Base-by-base conservation (phyloP, 2,329 filamentous ascomycete genomes). In the Hypoxylon sp. region DNA sequence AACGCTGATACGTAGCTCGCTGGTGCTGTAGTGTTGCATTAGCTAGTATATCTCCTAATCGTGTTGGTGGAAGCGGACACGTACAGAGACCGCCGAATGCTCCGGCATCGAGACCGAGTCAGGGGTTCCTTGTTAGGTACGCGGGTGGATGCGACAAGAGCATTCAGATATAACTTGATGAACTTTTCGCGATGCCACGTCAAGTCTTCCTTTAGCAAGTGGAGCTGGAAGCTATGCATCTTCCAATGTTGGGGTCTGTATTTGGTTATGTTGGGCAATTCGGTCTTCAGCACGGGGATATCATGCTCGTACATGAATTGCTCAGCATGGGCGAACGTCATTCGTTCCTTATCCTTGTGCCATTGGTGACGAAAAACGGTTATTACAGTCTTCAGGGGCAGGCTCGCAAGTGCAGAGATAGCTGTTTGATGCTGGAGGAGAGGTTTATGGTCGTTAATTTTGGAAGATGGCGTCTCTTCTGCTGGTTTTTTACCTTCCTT, bases 301-400 rank as follows among this genome's bases (percentile, higher is more conserved):
- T 57, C 36, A 16, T 57, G 40, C 20, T 60, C 57, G 31, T 30
- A 50, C 19, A 55, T 45, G 12, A 52, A 61, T 44, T 64, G 55
- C 38, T 63, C 55, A n/a, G 63, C 57, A 36, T 66, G 63, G 2
- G 63, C 60, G 29, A 63, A 64, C 13, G 54, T 59, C 17, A 66
- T 59, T 11, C 60, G 46, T 13, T 40, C 38, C 36, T 60, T 48
- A 21, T 66, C 63, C 31, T 64, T 66, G 16, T 57, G 55, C 62
- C 62, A 66, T 29, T 66, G 63, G 37, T 64, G 61, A 8, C 47
- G 37, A 16, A 66, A 55, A 19, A 66, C 48, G 6, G 55, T 47
- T 36, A 58, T 35, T 6, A 61, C 58, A 5, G 51, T 61, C n/a
- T 62, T 55, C 17, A 64, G 38, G 11, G 63, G 62, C 1, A 64